Evolutionary conservation across 2,329 filamentous ascomycete species (phyloP).

Genomic region (Cladosporium cucumerinum): DNA sequence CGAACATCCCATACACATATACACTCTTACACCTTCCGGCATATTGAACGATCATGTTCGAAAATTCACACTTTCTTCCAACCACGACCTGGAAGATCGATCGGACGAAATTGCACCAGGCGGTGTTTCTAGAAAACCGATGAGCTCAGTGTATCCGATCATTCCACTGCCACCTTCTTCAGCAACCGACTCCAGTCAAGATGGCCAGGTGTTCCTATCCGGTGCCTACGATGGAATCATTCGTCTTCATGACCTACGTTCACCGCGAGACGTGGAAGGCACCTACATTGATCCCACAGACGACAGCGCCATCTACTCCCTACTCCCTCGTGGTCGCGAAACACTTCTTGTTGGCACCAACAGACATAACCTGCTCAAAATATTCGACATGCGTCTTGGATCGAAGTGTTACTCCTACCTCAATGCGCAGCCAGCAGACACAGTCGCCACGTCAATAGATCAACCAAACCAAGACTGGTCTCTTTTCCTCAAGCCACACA

Average conservation of each 20-base stretch:
- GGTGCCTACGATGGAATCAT: conserved; percentile 58
- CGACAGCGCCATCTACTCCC: conserved; percentile 56
- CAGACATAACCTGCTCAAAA: conserved; percentile 57
- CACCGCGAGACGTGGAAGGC: conserved; percentile 44
- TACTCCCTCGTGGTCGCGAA: conserved; percentile 55
- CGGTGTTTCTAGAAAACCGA: conserved; percentile 29
- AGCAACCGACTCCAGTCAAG: conserved; percentile 27
- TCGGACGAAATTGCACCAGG: conserved; percentile 17
- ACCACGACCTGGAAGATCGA: conserved; percentile 22
- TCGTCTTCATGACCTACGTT: conserved; percentile 60
- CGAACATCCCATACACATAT: conserved; percentile 47
- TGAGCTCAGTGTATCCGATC: conserved; percentile 47
- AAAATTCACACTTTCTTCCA: conserved; percentile 34
- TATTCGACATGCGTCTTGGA: conserved; percentile 59
- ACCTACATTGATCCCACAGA: conserved; percentile 56
- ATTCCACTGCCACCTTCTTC: conserved; percentile 37
- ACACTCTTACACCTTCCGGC: conserved; percentile 47
- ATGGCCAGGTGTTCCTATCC: conserved; percentile 55
- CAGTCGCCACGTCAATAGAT: not conserved
- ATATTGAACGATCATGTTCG: conserved; percentile 39
- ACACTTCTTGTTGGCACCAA: conserved; percentile 56
- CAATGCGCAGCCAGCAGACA: conserved; percentile 18
- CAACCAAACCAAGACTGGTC: conserved; percentile 38
- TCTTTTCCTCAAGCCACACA: conserved; percentile 43
- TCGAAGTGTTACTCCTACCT: conserved; percentile 33